Percentiles rank a stretch among this genome's conserved stretches.
These are phyloP conservation scores for Apiosordaria backusii DNA, from an alignment of 495 filamentous ascomycete species.

Conservation along the genomic window DNA sequence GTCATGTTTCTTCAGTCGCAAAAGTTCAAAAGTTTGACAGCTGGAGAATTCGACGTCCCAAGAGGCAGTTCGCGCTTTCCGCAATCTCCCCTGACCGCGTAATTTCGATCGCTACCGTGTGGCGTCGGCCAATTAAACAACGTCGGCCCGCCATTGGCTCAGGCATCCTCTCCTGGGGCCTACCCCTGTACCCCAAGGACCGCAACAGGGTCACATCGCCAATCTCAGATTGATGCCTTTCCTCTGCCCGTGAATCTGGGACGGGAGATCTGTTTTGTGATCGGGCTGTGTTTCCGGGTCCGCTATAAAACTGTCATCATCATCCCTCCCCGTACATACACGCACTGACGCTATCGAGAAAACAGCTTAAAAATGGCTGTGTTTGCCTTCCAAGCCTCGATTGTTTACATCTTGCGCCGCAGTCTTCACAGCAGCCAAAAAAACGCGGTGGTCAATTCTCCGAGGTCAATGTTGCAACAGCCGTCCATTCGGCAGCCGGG, in stretches of 20 bases:
- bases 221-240: conserved; percentile 3
- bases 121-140: conserved; percentile 22
- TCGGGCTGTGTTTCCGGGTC: neutral
- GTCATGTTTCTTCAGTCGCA: conserved; percentile 1
- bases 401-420: neutral
- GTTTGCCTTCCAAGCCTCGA: neutral
- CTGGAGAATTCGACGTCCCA: neutral
- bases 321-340: neutral
- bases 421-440: neutral
- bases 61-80: conserved; percentile 9
- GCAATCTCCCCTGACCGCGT: conserved; percentile 13
- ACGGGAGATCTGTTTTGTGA: neutral
- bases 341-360: neutral
- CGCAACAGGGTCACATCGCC: conserved; percentile 3
- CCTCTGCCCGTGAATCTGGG: neutral
- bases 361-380: neutral
- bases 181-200: neutral
- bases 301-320: neutral
- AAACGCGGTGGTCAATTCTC: neutral
- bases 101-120: conserved; percentile 32
- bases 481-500: neutral
- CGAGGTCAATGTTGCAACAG: neutral
- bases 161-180: conserved; percentile 23
- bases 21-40: neutral
- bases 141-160: conserved; percentile 22